A percentile compares a stretch with the other conserved stretches of the same genome.
phyloP scores from a whole-genome alignment of 2,329 filamentous ascomycete genomes.

The Phaeosphaeria sp. region DNA sequence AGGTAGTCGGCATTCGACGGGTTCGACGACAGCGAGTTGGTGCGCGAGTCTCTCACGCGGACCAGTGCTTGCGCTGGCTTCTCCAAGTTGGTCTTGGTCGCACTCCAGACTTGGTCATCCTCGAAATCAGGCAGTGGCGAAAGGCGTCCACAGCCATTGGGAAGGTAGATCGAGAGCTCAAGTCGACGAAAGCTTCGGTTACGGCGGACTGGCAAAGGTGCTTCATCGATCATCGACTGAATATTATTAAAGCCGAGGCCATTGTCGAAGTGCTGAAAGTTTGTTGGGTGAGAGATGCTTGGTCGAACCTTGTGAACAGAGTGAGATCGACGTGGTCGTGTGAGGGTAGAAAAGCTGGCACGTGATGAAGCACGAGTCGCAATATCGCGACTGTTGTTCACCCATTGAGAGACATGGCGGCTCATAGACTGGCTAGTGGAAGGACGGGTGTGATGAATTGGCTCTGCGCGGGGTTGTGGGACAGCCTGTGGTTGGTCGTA shows the following conservation, averaged over 20 bases:
- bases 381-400: constrained; percentile 41
- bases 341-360: constrained; percentile 40
- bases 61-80: constrained; percentile 43
- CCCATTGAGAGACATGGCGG: constrained; percentile 47
- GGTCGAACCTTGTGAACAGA: constrained; percentile 31
- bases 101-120: constrained; percentile 34
- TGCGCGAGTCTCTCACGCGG: constrained; percentile 38
- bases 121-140: constrained; percentile 50
- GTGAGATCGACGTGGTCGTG: constrained; percentile 39
- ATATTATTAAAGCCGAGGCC: constrained; percentile 33
- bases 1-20: constrained; percentile 32
- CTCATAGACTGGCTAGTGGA: constrained; percentile 45
- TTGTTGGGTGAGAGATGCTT: constrained; percentile 44
- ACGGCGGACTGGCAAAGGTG: constrained; percentile 37
- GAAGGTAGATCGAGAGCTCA: constrained; percentile 49
- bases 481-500: constrained; percentile 43
- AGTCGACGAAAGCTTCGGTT: constrained; percentile 47
- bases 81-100: constrained; percentile 32
- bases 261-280: constrained; percentile 44
- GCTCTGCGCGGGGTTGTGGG: constrained; percentile 37
- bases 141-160: constrained; percentile 38
- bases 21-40: constrained; percentile 35
- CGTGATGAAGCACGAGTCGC: constrained; percentile 45
- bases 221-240: constrained; percentile 43
- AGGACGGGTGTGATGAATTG: constrained; percentile 35